Evolutionary conservation across 768 basidiomycete species (phyloP).

Genomic region (Mycena galericulata): DNA sequence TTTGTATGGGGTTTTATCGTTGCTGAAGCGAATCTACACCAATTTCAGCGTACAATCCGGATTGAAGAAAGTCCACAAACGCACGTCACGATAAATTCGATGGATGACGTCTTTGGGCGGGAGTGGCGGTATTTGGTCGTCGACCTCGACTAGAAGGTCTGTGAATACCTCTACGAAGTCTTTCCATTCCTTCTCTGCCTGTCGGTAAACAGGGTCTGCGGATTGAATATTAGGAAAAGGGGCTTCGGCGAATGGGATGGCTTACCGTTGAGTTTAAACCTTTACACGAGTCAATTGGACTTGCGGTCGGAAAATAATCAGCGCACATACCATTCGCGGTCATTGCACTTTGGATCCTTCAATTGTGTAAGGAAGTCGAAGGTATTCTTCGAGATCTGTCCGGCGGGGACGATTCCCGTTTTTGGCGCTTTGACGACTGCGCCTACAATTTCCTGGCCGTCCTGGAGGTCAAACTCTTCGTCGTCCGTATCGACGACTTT

Average conservation of each 20-base stretch:
- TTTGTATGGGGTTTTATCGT: conserved; percentile 98
- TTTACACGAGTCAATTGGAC: conserved; percentile 41
- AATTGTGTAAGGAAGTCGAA: conserved; percentile 81
- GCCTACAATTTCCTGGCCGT: conserved; percentile 81
- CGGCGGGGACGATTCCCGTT: conserved; percentile 87
- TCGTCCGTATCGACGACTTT: conserved; percentile 53
- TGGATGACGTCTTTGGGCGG: conserved; percentile 94
- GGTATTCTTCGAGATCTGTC: conserved; percentile 88
- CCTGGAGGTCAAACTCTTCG: conserved; percentile 60
- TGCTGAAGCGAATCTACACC: conserved; percentile 86
- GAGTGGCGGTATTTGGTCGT: conserved; percentile 86
- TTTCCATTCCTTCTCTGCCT: conserved; percentile 91
- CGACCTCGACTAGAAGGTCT: conserved; percentile 73
- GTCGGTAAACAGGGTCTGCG: conserved; percentile 81
- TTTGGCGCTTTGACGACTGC: conserved; percentile 84
- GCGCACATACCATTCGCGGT: conserved; percentile 78
- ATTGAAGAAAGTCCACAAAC: conserved; percentile 34
- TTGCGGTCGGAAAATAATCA: background rate
- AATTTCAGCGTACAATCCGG: background rate
- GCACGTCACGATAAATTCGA: conserved; percentile 91
- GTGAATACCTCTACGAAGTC: conserved; percentile 68
- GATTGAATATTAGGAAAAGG: background rate
- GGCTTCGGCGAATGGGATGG: conserved; percentile 13
- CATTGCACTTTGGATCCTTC: conserved; percentile 81
- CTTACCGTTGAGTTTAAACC: conserved; percentile 87